Evolutionary conservation across 2,329 filamentous ascomycete genomes (phyloP), one percentile per base, ranked within the genome.

Genomic region (Colletotrichum musicola): DNA sequence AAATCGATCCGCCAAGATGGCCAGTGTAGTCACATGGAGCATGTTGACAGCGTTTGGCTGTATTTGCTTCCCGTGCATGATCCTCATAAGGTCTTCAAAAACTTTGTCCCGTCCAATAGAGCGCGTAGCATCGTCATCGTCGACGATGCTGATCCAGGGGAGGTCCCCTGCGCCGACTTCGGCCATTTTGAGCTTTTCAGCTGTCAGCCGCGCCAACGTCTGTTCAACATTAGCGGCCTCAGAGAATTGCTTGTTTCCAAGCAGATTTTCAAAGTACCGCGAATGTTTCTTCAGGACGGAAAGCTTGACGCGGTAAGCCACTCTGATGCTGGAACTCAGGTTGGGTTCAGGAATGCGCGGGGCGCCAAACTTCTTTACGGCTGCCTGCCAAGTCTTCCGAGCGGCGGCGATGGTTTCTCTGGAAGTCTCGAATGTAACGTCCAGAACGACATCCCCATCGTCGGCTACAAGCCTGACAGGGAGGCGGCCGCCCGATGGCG

Each of bases 1-100:
- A 78, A 93, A 94, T 51, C 91, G 88, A 77, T 94, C 92, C 10
- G 92, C 91, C 64, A 93, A 85, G 59, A 93, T 85, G 47, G 90
- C 89, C 47, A 94, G 81, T 1, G 90, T 91, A 14, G 89, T 87
- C 12, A 92, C 82, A 71, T 91, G 91, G 6, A 86, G 80, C 71
- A 93, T 84, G 16, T 85, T 86, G 20, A 85, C 82, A 35, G 58
- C 49, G 4, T 74, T 61, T 1, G 81, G 78, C 57, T 80, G 81
- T n/a, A 77, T 77, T n/a, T 76, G 79, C 44, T 80, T 80, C 22
- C 84, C 84, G 75, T 94, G 92, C 18, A 93, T 80, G 18, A 92
- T 87, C 18, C 85, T 82, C 25, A 94, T 80, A 73, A 94, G 88
- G 75, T 93, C 92, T 56, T 85, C 85, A 71, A 92, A 88, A n/a